Evolutionary conservation across 2,329 filamentous ascomycete species (phyloP).

Genomic region (Colletotrichum sp.): DNA sequence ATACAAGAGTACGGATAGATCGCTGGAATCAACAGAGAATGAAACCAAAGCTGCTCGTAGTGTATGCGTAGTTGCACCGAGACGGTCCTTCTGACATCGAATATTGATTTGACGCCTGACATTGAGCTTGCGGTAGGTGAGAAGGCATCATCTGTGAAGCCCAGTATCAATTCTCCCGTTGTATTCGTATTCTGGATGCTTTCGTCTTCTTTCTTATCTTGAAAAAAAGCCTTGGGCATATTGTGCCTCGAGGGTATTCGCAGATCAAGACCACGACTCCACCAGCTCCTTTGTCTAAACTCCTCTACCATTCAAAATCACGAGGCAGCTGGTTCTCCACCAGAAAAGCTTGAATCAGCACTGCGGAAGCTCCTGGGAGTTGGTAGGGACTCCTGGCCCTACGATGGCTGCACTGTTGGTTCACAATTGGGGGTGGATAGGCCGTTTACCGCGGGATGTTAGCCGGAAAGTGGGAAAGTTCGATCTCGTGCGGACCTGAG

Average conservation of each 20-base stretch:
- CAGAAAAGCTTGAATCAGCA: neutral
- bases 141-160: neutral
- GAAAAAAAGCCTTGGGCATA: neutral
- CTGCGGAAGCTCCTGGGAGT: rapidly evolving
- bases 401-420: neutral
- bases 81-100: rapidly evolving
- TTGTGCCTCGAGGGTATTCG: neutral
- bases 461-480: neutral
- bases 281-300: neutral
- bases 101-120: neutral
- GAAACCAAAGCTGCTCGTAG: neutral
- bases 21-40: rapidly evolving
- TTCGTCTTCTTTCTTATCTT: neutral
- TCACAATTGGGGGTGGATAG: neutral
- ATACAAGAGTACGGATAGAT: neutral
- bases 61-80: rapidly evolving
- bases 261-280: neutral
- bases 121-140: rapidly evolving
- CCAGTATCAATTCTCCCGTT: rapidly evolving
- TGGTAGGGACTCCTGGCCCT: neutral
- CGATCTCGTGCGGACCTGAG: neutral
- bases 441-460: neutral
- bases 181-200: neutral
- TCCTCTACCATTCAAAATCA: neutral
- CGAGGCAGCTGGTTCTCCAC: neutral